Base-by-base conservation (phyloP, 306 rosid genomes). In the Citrullus mucosospermus region DNA sequence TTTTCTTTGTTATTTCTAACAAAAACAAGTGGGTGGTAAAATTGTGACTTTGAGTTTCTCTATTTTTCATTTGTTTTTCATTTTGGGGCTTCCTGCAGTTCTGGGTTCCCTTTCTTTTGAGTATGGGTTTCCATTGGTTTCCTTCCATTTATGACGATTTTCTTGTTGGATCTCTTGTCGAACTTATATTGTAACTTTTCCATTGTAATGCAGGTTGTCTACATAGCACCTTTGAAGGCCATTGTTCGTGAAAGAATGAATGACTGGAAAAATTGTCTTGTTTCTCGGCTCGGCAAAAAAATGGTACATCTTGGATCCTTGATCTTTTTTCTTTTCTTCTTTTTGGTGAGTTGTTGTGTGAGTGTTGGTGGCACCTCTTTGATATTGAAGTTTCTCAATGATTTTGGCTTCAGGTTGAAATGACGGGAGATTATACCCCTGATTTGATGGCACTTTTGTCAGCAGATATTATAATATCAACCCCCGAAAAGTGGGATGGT, bases 401-500 rank as follows among this genome's bases (percentile, higher is more conserved):
- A 60, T 56, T 50, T 58, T 79, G 76, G 78, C 46, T 74, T 81
- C 88, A 94, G 98, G 98, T 94, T 86, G 98, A 94, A 85, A 94
- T 94, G 98, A 94, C 98, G 1, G 98, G 98, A 78, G 98, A 94
- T 84, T 92, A 85, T 82, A 94, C 98, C 76, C 98, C 98, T 17
- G 98, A 94, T 83, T 78, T 94, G 90, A 82, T 77, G 93, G 96
- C 98, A 43, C 96, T 94, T 67, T 78, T 92, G 87, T 94, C 98
- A 6, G 97, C 98, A 12, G 84, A 94, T 90, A 90, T 90, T 85
- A 94, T 94, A 80, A 92, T 94, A 89, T 86, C 96, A 79, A 94
- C 98, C 76, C 98, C 98, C 57, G 98, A 94, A 81, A 94, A 94
- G 89, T 94, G 98, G 98, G 98, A 94, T 88, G 98, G 98, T 81